Evolutionary conservation across 2,329 filamentous ascomycete genomes (phyloP), one percentile per base, ranked within the genome.

Genomic region (Fusarium virguliforme): DNA sequence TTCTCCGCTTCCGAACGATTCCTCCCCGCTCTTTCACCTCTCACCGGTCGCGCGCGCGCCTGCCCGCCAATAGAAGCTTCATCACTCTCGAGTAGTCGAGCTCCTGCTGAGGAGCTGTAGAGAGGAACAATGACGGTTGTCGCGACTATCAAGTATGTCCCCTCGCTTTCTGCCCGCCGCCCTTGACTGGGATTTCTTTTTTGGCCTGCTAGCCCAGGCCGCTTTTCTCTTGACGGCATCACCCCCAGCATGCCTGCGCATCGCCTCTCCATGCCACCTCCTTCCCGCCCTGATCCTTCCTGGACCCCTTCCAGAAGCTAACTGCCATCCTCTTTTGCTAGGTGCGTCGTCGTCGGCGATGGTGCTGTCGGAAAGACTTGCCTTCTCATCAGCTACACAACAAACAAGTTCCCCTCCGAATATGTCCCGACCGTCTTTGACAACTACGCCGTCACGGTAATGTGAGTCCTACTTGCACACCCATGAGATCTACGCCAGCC

Each of bases 301-400:
- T 60, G 34, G 22, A 34, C 41, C 32, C 12, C 58, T 15, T 10
- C 22, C 58, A 41, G 22, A 54, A 50, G 64, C 77, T 79, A 68
- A 79, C 65, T 55, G 24, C 53, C 62, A 28, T 54, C 50, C 51
- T 67, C 68, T 65, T 30, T 57, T 38, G 65, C 51, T 66, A 99
- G 96, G 85, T 99, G 96, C 85, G 96, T 99, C 79, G 96, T 99
- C 77, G 96, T 99, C 79, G 96, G 96, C 82, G 96, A 99, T 84
- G 96, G 96, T 95, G 96, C 96, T 74, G 96, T 99, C 76, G 96
- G 96, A 83, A 99, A 99, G 89, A 99, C 96, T 75, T 99, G 96
- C 85, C 90, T 99, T 73, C 90, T 99, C 81, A 99, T 99, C 86
- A 97, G 94, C 82, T 99, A 99, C 85, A 99, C 96, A 73, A 99